A percentile compares a stretch with the other conserved stretches of the same genome.
These are phyloP conservation scores for Spiraea crenata DNA, from an alignment of 331 rosid species.

Conservation along the genomic window DNA sequence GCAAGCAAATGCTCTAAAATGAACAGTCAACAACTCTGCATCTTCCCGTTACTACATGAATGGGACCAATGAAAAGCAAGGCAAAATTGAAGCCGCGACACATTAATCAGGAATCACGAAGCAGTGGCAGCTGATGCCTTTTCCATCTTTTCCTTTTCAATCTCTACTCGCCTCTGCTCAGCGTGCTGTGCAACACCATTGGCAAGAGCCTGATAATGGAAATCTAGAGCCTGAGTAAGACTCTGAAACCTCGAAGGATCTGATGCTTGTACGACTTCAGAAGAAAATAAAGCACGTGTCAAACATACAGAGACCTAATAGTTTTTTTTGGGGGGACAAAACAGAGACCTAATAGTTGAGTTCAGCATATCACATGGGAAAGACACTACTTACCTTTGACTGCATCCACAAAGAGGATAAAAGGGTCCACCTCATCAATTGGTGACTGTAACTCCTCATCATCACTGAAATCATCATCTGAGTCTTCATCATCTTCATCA, in stretches of 20 bases:
- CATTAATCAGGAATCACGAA: constrained; percentile 46
- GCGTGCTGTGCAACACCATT: constrained; percentile 90
- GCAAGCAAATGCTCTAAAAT: constrained; percentile 44
- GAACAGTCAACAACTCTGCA: constrained; percentile 37
- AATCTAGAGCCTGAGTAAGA: constrained; percentile 78
- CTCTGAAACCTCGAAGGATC: constrained; percentile 78
- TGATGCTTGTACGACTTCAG: constrained; percentile 58
- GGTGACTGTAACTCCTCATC: constrained; percentile 99
- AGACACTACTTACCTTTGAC: constrained; percentile 55
- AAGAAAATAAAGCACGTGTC: constrained; percentile 8
- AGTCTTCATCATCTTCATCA: constrained; percentile 64
- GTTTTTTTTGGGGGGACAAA: no score
- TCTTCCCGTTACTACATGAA: constrained; percentile 42
- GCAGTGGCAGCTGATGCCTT: constrained; percentile 62
- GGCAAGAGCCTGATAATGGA: constrained; percentile 86
- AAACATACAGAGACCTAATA: not conserved
- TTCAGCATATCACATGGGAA: not conserved
- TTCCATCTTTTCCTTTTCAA: constrained; percentile 78
- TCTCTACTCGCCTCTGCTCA: constrained; percentile 77
- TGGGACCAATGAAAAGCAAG: constrained; percentile 40
- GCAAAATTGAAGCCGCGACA: constrained; percentile 44
- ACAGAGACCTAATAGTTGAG: not conserved
- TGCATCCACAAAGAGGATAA: constrained; percentile 80
- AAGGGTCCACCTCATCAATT: constrained; percentile 96
- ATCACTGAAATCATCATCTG: constrained; percentile 87